A percentile compares a stretch with the other conserved stretches of the same genome.
Conservation (phyloP, 805 yeast species). For the Hanseniaspora jakobsenii region DNA sequence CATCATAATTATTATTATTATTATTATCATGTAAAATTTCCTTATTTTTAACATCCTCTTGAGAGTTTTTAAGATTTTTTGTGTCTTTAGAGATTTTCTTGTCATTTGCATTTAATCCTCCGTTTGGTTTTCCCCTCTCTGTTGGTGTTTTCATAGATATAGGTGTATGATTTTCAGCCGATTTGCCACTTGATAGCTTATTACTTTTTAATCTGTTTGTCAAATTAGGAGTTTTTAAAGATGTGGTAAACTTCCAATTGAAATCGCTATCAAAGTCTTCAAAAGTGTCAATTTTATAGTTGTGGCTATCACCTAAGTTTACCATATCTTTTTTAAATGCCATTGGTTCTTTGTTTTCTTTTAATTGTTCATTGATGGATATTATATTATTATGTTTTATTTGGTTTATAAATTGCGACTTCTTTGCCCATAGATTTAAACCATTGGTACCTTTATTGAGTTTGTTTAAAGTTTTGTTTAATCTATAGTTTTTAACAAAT, state of each 20-base stretch:
- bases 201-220: conserved; percentile 6
- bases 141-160: conserved; percentile 6
- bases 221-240: conserved; percentile 10
- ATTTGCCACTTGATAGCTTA: background rate
- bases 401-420: too few species aligned
- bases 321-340: too few species aligned
- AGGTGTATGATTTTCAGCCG: conserved; percentile 12
- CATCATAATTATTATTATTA: conserved; percentile 10
- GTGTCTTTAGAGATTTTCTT: too few species aligned
- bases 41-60: too few species aligned
- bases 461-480: conserved; percentile 15
- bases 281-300: background rate
- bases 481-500: conserved; percentile 20
- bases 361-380: too few species aligned
- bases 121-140: too few species aligned
- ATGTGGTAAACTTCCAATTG: background rate
- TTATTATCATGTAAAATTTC: background rate
- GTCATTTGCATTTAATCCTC: too few species aligned
- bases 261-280: background rate
- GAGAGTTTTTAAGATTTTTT: too few species aligned
- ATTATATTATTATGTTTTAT: too few species aligned
- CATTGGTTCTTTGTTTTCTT: too few species aligned
- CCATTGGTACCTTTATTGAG: conserved; percentile 5
- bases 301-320: too few species aligned
- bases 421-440: background rate